Percentiles rank a stretch among this genome's conserved stretches.
Conservation (phyloP, 345 rosid species). For the Hypericum androsaemum region DNA sequence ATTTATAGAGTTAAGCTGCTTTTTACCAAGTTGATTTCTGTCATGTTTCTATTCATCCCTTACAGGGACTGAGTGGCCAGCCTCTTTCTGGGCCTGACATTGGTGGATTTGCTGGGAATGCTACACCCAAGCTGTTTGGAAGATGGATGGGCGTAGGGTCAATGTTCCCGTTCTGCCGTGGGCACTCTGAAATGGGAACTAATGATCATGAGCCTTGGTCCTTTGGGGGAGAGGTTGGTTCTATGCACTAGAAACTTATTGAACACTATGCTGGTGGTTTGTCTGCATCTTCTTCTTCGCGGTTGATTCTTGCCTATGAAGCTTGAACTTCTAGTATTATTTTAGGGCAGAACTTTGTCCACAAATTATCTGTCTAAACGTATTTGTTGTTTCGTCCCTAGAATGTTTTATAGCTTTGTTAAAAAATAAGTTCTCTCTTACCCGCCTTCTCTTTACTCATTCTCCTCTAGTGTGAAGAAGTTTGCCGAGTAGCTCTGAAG, state of each 20-base stretch:
- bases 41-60: conserved; percentile 8
- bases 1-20: neutral
- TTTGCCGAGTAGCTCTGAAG: conserved; percentile 76
- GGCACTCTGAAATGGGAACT: conserved; percentile 64
- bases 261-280: neutral
- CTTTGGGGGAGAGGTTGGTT: conserved; percentile 81
- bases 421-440: too few species aligned
- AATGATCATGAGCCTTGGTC: conserved; percentile 93
- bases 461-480: conserved; percentile 68
- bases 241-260: conserved; percentile 4
- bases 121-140: conserved; percentile 77
- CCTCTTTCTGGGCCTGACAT: conserved; percentile 94
- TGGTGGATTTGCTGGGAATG: conserved; percentile 90
- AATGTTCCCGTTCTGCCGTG: conserved; percentile 90
- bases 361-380: too few species aligned
- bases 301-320: neutral
- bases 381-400: too few species aligned
- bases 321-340: too few species aligned
- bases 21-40: neutral
- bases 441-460: conserved; percentile 11
- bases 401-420: too few species aligned
- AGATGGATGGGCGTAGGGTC: conserved; percentile 95
- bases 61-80: conserved; percentile 89
- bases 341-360: too few species aligned
- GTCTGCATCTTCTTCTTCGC: neutral